Evolutionary conservation across 495 filamentous ascomycete species (phyloP), one percentile per base, ranked within the genome.

Genomic region (Physcia stellaris): DNA sequence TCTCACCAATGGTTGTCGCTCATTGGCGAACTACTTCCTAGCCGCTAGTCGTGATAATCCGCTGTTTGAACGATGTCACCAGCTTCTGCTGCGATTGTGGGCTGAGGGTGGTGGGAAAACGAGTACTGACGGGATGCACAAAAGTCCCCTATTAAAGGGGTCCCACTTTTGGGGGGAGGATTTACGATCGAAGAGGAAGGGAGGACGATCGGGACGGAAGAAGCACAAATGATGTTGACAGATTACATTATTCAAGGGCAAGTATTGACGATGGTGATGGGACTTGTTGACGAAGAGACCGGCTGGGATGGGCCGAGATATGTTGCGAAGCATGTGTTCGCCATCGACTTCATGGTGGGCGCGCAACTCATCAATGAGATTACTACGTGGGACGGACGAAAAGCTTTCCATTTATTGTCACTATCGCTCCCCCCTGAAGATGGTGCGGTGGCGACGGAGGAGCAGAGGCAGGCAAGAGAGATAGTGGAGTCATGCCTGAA

Each of bases 221-320:
- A 61, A 61, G 39, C 45, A 52, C 17, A 53, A 52, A 22, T 53
- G 39, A 47, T 62, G 45, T 50, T 73, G 35, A 64, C 60, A 19
- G 68, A 73, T 41, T 73, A 73, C 39, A 66, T 70, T 43, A 64
- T 66, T 32, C 66, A 71, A 44, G 66, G 60, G 0, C 65, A 69
- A 32, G 66, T 58, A 7, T 59, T 67, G 37, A 61, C 56, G 9
- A 45, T 64, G 40, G 67, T 68, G 1, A 65, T 67, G 62, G 67
- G 66, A 1, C 55, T 70, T 11, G 46, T 71, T 4, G 69, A 73
- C 40, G 21, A 35, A 35, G 39, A 35, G 4, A 64, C 57, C 16
- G 53, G 45, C 2, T 75, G 71, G 70, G 54, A 75, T 46, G 71
- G 71, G 17, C 68, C 69, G 0, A 41, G 53, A 28, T 73, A 73